Conservation (phyloP, 768 basidiomycete species). For the Suillus plorans region DNA sequence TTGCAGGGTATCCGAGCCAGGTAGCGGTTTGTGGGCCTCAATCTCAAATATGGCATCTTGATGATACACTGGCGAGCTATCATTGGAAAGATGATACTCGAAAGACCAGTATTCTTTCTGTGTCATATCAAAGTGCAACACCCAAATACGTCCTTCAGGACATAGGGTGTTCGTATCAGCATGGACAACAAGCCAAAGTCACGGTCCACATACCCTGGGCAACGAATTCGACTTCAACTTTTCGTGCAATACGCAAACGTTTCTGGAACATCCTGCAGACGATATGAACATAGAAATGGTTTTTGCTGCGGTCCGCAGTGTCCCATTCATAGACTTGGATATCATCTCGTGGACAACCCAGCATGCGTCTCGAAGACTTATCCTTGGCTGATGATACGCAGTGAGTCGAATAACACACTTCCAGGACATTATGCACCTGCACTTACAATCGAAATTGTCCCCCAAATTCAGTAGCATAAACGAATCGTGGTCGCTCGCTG, state of each 20-base stretch:
- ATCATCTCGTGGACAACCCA: too few species aligned
- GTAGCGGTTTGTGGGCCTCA: too few species aligned
- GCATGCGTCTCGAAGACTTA: slow-evolving; percentile 18
- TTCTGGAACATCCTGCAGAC: slow-evolving; percentile 56
- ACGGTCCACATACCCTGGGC: too few species aligned
- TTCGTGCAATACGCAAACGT: slow-evolving; percentile 55
- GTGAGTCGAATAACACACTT: background rate
- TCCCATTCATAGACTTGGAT: slow-evolving; percentile 32
- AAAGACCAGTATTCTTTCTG: slow-evolving; percentile 1
- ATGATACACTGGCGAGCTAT: background rate
- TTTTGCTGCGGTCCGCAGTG: slow-evolving; percentile 22
- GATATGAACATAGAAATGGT: slow-evolving; percentile 50
- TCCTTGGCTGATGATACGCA: slow-evolving; percentile 31
- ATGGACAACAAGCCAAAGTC: background rate
- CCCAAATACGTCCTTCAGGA: background rate
- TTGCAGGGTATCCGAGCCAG: too few species aligned
- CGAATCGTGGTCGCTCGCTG: background rate
- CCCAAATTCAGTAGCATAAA: background rate
- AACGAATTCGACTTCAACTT: slow-evolving; percentile 56
- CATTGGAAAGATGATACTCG: background rate
- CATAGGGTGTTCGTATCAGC: background rate
- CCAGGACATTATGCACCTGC: background rate
- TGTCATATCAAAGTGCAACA: slow-evolving; percentile 3
- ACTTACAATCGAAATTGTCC: background rate
- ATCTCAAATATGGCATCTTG: too few species aligned